Evolutionary conservation across 768 basidiomycete species (phyloP), one percentile per base, ranked within the genome.

Genomic region (Rhizopogon rudus): DNA sequence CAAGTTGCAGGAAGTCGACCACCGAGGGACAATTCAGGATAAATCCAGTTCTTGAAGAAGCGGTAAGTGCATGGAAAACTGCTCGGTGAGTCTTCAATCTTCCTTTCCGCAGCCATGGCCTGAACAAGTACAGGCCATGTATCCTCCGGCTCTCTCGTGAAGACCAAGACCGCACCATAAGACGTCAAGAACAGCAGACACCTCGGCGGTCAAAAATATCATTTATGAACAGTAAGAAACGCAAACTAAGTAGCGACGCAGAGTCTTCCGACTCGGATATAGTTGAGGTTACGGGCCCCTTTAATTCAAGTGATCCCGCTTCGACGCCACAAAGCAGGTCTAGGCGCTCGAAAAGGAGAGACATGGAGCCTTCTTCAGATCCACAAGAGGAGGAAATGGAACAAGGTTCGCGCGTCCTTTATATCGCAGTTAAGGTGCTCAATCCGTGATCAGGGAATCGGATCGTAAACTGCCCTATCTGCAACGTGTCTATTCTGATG

Each of bases 11-110:
- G 17, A 82, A 83, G 61, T 56, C 67, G 17, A 70, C 79, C 0
- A 76, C 75, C 12, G 89, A 91, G 65, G 77, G 76, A 3, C 81
- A 86, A 44, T 72, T 93, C 53, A 72, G 88, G 59, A 77, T 81
- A 39, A 89, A 89, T 63, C 73, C 81, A n/a, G 76, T 72, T n/a
- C 65, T 93, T 44, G 91, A 90, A 66, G 86, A 83, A 57, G 78
- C 77, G 10, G 80, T 89, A 3, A 69, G 74, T n/a, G 75, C 82
- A n/a, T 93, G 91, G 88, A 81, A 81, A 56, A 68, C 67, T 37
- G 81, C 85, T 20, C 82, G 91, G 91, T 91, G 58, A 51, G 77
- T 17, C 39, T 43, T 14, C 40, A 51, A 28, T 13, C 13, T 22
- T 28, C 31, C 12, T 3, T 51, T 37, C 16, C 2, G 13, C 25